Evolutionary conservation across 768 basidiomycete species (phyloP).

Genomic region (Atractiella rhizophila): DNA sequence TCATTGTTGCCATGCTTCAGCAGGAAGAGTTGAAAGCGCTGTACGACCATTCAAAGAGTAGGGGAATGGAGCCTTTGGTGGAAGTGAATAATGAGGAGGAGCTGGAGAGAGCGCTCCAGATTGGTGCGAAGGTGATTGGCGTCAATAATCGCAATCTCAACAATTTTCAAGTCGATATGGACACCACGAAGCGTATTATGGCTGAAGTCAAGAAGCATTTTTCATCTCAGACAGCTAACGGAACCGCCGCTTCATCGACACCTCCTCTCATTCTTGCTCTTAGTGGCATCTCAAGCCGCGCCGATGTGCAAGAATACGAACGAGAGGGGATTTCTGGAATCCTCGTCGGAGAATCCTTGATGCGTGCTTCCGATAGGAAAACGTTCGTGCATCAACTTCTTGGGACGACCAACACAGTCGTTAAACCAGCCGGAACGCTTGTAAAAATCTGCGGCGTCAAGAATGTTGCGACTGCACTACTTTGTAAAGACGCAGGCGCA

Average conservation of each 20-base stretch:
- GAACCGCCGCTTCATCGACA: too few relatives aligned
- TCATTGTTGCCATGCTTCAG: slow-evolving; percentile 90
- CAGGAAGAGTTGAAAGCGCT: slow-evolving; percentile 41
- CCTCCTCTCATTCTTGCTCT: slow-evolving; percentile 64
- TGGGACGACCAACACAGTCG: slow-evolving; percentile 22
- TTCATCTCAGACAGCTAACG: too few relatives aligned
- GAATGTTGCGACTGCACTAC: slow-evolving; percentile 45
- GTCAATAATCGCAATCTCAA: slow-evolving; percentile 97
- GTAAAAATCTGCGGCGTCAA: slow-evolving; percentile 91
- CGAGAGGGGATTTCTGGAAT: slow-evolving; percentile 70
- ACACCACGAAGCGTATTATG: slow-evolving; percentile 64
- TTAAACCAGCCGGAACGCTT: slow-evolving; percentile 39
- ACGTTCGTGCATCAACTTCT: slow-evolving; percentile 58
- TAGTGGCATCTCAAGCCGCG: slow-evolving; percentile 56
- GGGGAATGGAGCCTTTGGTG: slow-evolving; percentile 94
- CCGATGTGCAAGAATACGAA: slow-evolving; percentile 61
- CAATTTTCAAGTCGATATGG: slow-evolving; percentile 90
- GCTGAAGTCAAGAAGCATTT: slow-evolving; percentile 47
- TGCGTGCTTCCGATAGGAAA: slow-evolving; percentile 60
- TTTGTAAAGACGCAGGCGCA: slow-evolving; percentile 58
- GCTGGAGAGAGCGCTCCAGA: slow-evolving; percentile 58
- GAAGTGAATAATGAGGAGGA: slow-evolving; percentile 90
- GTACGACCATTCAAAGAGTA: slow-evolving; percentile 46
- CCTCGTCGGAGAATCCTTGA: slow-evolving; percentile 89
- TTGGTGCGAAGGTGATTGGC: slow-evolving; percentile 76